Evolutionary conservation across 192 early-diverging fungal species (phyloP).

Genomic region (Funneliformis mosseae): DNA sequence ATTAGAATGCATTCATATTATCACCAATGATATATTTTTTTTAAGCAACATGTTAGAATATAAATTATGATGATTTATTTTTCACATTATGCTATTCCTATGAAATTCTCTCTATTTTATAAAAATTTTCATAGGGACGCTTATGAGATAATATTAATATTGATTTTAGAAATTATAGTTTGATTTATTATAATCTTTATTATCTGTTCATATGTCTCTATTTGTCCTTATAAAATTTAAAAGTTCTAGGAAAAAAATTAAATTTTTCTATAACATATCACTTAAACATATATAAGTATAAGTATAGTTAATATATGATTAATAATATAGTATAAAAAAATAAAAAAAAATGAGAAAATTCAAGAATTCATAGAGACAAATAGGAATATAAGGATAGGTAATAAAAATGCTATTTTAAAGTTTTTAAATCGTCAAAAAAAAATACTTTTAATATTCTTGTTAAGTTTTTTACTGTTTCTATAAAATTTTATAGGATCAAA

Average conservation of each 20-base stretch:
- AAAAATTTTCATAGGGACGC: neutral
- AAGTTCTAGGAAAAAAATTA: slow-evolving; percentile 5
- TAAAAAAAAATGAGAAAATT: neutral
- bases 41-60: no score
- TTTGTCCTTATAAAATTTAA: neutral
- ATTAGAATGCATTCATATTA: no score
- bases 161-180: neutral
- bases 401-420: neutral
- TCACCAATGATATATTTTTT: no score
- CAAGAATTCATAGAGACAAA: neutral
- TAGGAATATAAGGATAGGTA: neutral
- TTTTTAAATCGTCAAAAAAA: neutral
- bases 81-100: no score
- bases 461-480: neutral
- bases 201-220: neutral
- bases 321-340: neutral
- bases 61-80: no score
- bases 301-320: no score
- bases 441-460: neutral
- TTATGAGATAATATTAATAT: neutral
- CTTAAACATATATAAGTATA: neutral
- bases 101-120: neutral
- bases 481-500: no score
- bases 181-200: no score
- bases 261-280: neutral